phyloP scores from a whole-genome alignment of 2,329 filamentous ascomycete genomes.

The Graphilbum fragrans region DNA sequence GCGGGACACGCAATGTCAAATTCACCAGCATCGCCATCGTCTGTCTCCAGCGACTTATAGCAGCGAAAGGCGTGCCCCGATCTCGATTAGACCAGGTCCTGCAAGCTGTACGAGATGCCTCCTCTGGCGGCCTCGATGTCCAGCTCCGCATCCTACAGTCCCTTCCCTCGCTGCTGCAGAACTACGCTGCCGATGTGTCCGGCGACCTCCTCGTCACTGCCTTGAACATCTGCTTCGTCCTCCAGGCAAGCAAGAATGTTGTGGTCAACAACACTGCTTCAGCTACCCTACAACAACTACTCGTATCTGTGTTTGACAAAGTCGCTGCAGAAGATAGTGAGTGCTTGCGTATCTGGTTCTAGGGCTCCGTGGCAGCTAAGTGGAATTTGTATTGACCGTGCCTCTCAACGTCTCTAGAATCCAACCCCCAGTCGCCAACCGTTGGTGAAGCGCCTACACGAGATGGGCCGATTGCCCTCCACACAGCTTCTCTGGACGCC shows the following conservation, averaged over 20 bases:
- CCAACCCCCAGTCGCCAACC: constrained; percentile 27
- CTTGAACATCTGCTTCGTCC: constrained; percentile 79
- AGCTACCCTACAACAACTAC: constrained; percentile 88
- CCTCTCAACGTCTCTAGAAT: not conserved
- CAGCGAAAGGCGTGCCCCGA: constrained; percentile 66
- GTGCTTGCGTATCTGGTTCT: too few relatives aligned
- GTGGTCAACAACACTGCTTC: constrained; percentile 93
- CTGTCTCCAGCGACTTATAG: constrained; percentile 79
- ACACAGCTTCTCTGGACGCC: constrained; percentile 72
- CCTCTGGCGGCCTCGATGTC: constrained; percentile 70
- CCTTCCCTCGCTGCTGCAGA: constrained; percentile 77
- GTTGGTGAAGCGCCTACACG: constrained; percentile 57
- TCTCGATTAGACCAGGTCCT: constrained; percentile 75
- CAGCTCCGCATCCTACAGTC: constrained; percentile 94
- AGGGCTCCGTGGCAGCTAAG: too few relatives aligned
- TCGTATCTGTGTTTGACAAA: constrained; percentile 88
- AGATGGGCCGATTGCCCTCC: constrained; percentile 53
- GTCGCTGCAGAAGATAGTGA: constrained; percentile 70
- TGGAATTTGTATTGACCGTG: too few relatives aligned
- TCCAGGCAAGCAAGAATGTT: constrained; percentile 84
- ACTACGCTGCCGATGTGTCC: constrained; percentile 71
- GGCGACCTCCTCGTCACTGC: constrained; percentile 71
- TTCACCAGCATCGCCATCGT: constrained; percentile 80
- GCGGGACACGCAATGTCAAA: constrained; percentile 78
- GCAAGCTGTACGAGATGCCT: constrained; percentile 76